Evolutionary conservation across 139 green algal genomes (phyloP).

Genomic region (Picochlorum sp.): DNA sequence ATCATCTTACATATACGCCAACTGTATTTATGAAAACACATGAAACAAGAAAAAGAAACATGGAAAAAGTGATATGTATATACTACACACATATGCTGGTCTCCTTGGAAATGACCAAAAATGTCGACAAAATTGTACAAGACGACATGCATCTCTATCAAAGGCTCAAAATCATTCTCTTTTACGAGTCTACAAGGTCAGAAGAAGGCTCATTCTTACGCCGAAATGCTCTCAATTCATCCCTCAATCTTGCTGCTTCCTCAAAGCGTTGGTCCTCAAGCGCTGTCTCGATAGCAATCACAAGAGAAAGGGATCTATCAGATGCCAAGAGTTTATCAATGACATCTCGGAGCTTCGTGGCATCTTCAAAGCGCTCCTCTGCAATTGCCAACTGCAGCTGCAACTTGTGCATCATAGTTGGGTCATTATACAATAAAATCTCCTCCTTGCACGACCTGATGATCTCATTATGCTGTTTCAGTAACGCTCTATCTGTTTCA

Average conservation of each 20-base stretch:
- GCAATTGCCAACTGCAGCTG: slow-evolving; percentile 69
- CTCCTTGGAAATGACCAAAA: no score
- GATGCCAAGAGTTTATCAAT: slow-evolving; percentile 42
- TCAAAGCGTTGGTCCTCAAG: slow-evolving; percentile 45
- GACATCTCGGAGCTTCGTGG: slow-evolving; percentile 31
- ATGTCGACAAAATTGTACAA: no score
- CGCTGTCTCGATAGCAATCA: slow-evolving; percentile 48
- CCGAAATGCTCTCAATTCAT: slow-evolving; percentile 17
- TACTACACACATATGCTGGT: no score
- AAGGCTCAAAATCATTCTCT: no score
- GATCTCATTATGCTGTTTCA: slow-evolving; percentile 42
- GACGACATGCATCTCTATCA: no score
- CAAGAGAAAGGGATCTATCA: slow-evolving; percentile 21
- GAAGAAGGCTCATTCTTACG: neutral
- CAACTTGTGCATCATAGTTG: slow-evolving; percentile 64
- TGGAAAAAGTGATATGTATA: no score
- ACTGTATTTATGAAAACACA: no score
- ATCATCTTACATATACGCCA: no score
- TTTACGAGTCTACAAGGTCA: neutral
- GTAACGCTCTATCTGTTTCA: neutral
- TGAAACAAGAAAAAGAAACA: no score
- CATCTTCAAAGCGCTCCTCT: slow-evolving; percentile 73
- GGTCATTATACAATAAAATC: slow-evolving; percentile 58
- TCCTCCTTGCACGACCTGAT: slow-evolving; percentile 49
- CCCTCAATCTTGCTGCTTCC: slow-evolving; percentile 26